Evolutionary conservation across 1,139 yeast species (phyloP), one percentile per base, ranked within the genome.

Genomic region (Kurtzmaniella quercitrusa): DNA sequence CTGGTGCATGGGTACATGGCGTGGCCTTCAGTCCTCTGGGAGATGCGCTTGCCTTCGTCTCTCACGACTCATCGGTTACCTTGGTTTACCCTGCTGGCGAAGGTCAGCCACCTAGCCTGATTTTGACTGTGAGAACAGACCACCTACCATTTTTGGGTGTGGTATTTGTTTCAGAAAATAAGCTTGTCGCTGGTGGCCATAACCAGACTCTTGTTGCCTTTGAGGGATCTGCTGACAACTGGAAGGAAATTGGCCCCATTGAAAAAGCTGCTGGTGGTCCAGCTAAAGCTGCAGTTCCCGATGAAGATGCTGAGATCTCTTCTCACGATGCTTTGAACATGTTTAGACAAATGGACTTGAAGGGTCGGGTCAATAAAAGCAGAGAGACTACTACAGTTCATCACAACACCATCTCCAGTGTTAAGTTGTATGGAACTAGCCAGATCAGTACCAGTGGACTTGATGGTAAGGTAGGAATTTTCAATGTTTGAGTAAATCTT

Each of bases 301-400:
- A 73, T 16, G 82, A 76, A 18, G 81, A 75, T 33, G 79, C 72
- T 45, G 93, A 84, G 57, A 73, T 79, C 42, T 72, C 82, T 21
- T 82, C 85, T 46, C 85, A 84, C 52, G 84, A 89, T 48, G 98
- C 98, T 12, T 77, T 93, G 61, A 87, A 87, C 66, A 88, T 93
- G 93, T 94, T 94, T 70, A 84, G 89, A 65, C 96, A 93, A 65
- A 74, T 93, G 76, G 99, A 93, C 65, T 77, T 93, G 63, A 91
- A 89, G 74, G 98, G 98, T 44, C 78, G 88, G 46, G 82, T 79
- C 42, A 71, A 76, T 50, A 69, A 74, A 47, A 66, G 71, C 21
- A 55, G 74, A 59, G 51, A 50, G 20, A 67, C 76, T 33, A 59
- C 64, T 32, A 88, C 96, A 15, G 80, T 88, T 47, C 98, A 93